Conservation (phyloP, 352 stramenopile genomes). For the Peronospora destructor region DNA sequence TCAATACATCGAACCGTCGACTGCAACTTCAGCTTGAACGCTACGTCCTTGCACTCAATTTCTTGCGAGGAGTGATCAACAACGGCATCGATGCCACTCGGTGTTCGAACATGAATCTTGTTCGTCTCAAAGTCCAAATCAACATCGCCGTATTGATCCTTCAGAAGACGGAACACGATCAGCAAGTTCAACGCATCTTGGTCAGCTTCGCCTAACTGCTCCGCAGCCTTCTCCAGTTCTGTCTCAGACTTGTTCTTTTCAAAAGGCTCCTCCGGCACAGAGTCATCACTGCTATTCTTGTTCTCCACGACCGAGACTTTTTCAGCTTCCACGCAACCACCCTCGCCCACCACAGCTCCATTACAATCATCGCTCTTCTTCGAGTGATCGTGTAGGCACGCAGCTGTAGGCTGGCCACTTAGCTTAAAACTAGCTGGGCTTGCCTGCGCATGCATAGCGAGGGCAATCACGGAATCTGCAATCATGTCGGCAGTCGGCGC, state of each 20-base stretch:
- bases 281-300: slow-evolving; percentile 10
- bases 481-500: slow-evolving; percentile 93
- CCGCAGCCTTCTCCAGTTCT: slow-evolving; percentile 46
- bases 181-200: slow-evolving; percentile 81
- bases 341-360: slow-evolving; percentile 5
- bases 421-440: slow-evolving; percentile 80
- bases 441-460: slow-evolving; percentile 91
- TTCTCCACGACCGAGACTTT: slow-evolving; percentile 9
- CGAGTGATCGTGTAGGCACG: slow-evolving; percentile 74
- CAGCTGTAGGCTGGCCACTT: slow-evolving; percentile 59
- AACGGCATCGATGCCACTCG: slow-evolving; percentile 54
- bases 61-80: slow-evolving; percentile 56
- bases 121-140: slow-evolving; percentile 85
- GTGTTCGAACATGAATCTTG: slow-evolving; percentile 81
- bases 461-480: slow-evolving; percentile 92
- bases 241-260: slow-evolving; percentile 20
- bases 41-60: slow-evolving; percentile 63
- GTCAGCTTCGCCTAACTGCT: slow-evolving; percentile 59
- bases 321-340: slow-evolving; percentile 14
- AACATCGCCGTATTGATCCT: slow-evolving; percentile 83
- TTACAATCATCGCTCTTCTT: slow-evolving; percentile 31
- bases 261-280: slow-evolving; percentile 13
- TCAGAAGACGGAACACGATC: slow-evolving; percentile 74
- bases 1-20: slow-evolving; percentile 63
- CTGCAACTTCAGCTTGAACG: slow-evolving; percentile 67